phyloP scores from a whole-genome alignment of 2,329 filamentous ascomycete genomes.

The Thelonectria rubi region DNA sequence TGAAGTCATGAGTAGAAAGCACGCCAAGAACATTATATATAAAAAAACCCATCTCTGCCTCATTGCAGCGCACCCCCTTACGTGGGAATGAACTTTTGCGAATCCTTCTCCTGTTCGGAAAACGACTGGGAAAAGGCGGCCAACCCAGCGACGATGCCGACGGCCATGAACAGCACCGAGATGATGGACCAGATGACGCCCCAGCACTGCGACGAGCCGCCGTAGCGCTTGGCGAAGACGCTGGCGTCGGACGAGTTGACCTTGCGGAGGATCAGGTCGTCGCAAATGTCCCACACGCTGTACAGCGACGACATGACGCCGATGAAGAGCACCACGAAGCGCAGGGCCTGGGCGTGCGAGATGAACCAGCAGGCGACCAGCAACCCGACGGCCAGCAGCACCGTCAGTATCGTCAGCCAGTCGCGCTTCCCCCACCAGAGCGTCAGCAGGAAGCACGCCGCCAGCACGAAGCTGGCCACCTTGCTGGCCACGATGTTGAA shows the following conservation, averaged over 20 bases:
- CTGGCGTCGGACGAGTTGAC: conserved; percentile 83
- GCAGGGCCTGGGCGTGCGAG: conserved; percentile 74
- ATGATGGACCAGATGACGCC: conserved; percentile 81
- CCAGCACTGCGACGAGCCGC: conserved; percentile 83
- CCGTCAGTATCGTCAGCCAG: conserved; percentile 78
- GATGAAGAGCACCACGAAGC: conserved; percentile 81
- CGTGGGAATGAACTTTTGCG: conserved; percentile 70
- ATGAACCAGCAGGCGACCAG: conserved; percentile 84
- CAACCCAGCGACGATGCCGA: conserved; percentile 77
- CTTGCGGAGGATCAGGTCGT: conserved; percentile 82
- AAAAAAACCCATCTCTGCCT: conserved; percentile 1
- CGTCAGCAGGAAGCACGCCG: conserved; percentile 78
- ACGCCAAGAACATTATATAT: conserved; percentile 13
- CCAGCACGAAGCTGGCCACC: conserved; percentile 77
- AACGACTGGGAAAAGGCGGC: conserved; percentile 79
- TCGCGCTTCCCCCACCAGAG: conserved; percentile 84
- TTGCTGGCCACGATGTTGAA: conserved; percentile 86
- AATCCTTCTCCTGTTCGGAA: conserved; percentile 73
- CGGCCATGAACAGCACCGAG: conserved; percentile 75
- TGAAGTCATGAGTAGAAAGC: conserved; percentile 5
- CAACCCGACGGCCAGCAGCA: conserved; percentile 75
- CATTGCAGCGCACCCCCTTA: conserved; percentile 30
- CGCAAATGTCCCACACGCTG: conserved; percentile 86
- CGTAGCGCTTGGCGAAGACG: conserved; percentile 80
- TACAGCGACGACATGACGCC: conserved; percentile 85